Evolutionary conservation across 2,329 filamentous ascomycete species (phyloP).

Genomic region (Rutstroemia sp.): DNA sequence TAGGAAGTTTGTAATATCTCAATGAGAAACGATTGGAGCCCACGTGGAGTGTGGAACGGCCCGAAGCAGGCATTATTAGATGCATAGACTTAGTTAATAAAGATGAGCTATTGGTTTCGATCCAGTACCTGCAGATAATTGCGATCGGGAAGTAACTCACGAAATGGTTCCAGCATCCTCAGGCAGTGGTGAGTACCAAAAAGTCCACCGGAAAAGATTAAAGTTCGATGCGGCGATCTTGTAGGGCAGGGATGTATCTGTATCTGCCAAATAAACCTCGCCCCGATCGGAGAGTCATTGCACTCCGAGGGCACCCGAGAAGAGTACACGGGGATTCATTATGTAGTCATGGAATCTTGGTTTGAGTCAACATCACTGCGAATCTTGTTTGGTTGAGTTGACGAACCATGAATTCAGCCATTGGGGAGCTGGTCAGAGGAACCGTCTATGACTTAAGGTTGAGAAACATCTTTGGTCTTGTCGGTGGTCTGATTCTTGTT

Average conservation of each 20-base stretch:
- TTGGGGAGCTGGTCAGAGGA: neutral
- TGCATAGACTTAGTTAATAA: too few species aligned
- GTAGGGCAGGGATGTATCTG: neutral
- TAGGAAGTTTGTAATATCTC: neutral
- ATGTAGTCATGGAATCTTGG: neutral
- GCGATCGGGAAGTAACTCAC: too few species aligned
- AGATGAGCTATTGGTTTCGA: too few species aligned
- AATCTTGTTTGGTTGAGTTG: neutral
- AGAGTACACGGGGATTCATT: neutral
- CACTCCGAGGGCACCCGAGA: conserved; percentile 1
- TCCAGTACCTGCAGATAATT: too few species aligned
- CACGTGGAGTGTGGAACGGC: too few species aligned
- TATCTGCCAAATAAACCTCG: neutral
- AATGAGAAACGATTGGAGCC: neutral
- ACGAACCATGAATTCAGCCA: neutral
- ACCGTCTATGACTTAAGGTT: neutral
- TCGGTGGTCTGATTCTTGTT: neutral
- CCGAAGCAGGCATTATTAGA: too few species aligned
- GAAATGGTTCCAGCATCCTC: too few species aligned
- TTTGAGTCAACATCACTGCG: neutral
- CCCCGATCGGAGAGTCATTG: neutral
- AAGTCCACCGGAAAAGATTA: neutral
- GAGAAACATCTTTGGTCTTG: neutral
- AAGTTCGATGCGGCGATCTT: neutral
- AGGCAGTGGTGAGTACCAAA: too few species aligned